Conservation (phyloP, 2,329 filamentous ascomycete genomes). For the Paramyrothecium roridum region DNA sequence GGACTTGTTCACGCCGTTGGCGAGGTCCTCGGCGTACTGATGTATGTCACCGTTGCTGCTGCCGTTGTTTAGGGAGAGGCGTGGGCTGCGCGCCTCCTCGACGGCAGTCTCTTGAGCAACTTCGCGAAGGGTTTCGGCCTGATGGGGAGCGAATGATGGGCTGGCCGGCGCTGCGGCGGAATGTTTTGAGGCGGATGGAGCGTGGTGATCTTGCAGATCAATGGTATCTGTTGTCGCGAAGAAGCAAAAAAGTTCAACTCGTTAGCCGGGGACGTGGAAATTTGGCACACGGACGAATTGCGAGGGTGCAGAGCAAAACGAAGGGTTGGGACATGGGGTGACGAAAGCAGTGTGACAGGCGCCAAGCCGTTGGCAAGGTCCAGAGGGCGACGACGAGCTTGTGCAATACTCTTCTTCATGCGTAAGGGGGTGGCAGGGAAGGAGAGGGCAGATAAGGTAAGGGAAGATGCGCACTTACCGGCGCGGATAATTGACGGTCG, state of each 20-base stretch:
- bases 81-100: slow-evolving; percentile 64
- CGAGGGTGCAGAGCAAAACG: slow-evolving; percentile 11
- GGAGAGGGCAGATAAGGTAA: neutral
- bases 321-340: slow-evolving; percentile 12
- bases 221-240: slow-evolving; percentile 68
- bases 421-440: slow-evolving; percentile 9
- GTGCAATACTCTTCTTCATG: neutral
- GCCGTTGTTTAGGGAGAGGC: slow-evolving; percentile 50
- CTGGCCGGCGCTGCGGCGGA: slow-evolving; percentile 35
- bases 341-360: slow-evolving; percentile 14
- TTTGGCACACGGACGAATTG: neutral
- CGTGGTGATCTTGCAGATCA: slow-evolving; percentile 82
- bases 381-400: slow-evolving; percentile 1
- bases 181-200: slow-evolving; percentile 84
- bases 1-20: slow-evolving; percentile 32
- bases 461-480: slow-evolving; percentile 42
- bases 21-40: slow-evolving; percentile 42
- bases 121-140: slow-evolving; percentile 79
- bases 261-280: slow-evolving; percentile 8
- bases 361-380: slow-evolving; percentile 8
- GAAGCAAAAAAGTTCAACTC: slow-evolving; percentile 10
- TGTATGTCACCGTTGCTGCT: slow-evolving; percentile 40
- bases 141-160: slow-evolving; percentile 66
- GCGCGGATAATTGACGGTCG: slow-evolving; percentile 59
- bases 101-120: slow-evolving; percentile 74